These are phyloP conservation scores for Thuja plicata DNA, from an alignment of 83 land plant genomes.

Conservation along the genomic window DNA sequence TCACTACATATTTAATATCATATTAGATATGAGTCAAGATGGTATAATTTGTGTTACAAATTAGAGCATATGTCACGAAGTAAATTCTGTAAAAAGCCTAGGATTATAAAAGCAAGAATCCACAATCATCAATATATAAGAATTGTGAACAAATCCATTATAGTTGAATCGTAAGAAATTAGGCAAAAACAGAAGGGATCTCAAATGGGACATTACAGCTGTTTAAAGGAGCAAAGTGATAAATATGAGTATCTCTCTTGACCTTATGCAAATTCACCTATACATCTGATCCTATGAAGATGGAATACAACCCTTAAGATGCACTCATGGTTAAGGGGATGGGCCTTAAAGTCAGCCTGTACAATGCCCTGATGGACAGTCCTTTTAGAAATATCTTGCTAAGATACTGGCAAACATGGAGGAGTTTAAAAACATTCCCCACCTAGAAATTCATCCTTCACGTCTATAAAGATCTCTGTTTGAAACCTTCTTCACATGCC, in stretches of 20 bases:
- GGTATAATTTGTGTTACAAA: too few relatives aligned
- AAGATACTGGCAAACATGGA: background rate
- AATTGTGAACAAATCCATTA: too few relatives aligned
- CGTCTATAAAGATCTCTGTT: background rate
- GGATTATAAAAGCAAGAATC: too few relatives aligned
- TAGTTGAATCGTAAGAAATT: too few relatives aligned
- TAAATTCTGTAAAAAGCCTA: too few relatives aligned
- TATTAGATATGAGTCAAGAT: too few relatives aligned
- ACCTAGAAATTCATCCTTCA: background rate
- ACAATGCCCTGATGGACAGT: background rate
- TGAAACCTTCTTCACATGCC: background rate
- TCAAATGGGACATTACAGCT: too few relatives aligned
- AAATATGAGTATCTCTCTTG: background rate
- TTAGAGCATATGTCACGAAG: too few relatives aligned
- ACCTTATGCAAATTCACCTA: background rate
- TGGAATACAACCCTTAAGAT: background rate
- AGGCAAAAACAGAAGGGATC: too few relatives aligned
- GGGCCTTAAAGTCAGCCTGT: background rate
- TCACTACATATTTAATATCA: too few relatives aligned
- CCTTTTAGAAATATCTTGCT: background rate
- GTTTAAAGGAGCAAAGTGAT: background rate
- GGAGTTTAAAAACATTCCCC: background rate
- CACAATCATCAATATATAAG: too few relatives aligned
- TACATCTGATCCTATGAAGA: background rate
- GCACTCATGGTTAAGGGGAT: background rate